These are phyloP conservation scores for Davidsoniella australis DNA, from an alignment of 2,329 filamentous ascomycete species.

Conservation along the genomic window DNA sequence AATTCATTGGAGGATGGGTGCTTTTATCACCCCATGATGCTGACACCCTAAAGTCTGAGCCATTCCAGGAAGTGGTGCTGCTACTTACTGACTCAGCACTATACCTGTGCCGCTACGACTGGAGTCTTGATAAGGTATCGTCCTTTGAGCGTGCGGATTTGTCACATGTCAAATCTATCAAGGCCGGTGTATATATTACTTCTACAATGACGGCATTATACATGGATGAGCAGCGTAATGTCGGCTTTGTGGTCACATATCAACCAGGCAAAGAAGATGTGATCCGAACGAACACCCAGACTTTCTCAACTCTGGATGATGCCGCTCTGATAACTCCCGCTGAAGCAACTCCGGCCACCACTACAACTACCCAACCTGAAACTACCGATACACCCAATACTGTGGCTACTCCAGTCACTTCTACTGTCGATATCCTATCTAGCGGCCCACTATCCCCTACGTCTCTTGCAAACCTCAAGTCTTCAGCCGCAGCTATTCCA, in stretches of 20 bases:
- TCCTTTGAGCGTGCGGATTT: constrained; percentile 79
- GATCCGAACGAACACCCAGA: constrained; percentile 69
- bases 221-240: constrained; percentile 60
- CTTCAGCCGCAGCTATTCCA: constrained; percentile 16
- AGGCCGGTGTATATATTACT: constrained; percentile 76
- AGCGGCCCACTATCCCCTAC: neutral
- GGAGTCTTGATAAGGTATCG: constrained; percentile 85
- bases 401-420: neutral
- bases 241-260: constrained; percentile 71
- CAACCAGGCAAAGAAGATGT: constrained; percentile 53
- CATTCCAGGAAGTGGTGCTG: constrained; percentile 78
- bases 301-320: constrained; percentile 37
- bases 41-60: constrained; percentile 53
- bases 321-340: neutral
- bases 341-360: neutral
- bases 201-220: constrained; percentile 66
- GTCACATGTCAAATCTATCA: constrained; percentile 53
- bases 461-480: neutral
- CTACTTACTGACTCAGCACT: constrained; percentile 71
- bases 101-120: constrained; percentile 85
- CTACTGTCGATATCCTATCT: neutral
- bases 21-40: constrained; percentile 58
- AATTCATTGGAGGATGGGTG: constrained; percentile 80
- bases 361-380: neutral
- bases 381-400: neutral